Evolutionary conservation across 164 flowering plant species (phyloP).

Genomic region (Pachysandra terminalis): DNA sequence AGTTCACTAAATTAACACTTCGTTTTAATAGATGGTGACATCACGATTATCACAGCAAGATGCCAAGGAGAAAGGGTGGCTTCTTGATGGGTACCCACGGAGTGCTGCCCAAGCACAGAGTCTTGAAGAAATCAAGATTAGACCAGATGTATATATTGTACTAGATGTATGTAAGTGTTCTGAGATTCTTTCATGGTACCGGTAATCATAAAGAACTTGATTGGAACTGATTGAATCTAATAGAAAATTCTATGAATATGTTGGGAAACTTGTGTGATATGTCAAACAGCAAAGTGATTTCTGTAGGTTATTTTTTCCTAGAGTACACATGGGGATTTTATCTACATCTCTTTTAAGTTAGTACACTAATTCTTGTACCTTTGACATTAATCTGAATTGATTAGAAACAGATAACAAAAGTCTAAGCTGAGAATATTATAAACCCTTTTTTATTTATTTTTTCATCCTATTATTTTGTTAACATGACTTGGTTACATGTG

Average conservation of each 20-base stretch:
- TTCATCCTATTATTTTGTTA: too few species aligned
- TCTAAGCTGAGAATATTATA: too few species aligned
- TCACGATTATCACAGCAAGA: slow-evolving; percentile 66
- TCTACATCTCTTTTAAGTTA: background rate
- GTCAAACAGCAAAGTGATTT: too few species aligned
- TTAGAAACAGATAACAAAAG: too few species aligned
- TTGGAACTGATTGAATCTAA: background rate
- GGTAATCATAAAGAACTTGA: background rate
- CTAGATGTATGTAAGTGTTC: slow-evolving; percentile 56
- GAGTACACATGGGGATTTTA: too few species aligned
- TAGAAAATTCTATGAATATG: background rate
- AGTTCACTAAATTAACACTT: background rate
- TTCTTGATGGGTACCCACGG: slow-evolving; percentile 91
- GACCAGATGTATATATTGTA: slow-evolving; percentile 70
- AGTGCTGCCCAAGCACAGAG: slow-evolving; percentile 74
- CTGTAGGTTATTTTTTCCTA: too few species aligned
- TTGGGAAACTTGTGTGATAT: background rate
- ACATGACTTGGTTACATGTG: too few species aligned
- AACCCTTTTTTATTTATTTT: too few species aligned
- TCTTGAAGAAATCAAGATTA: slow-evolving; percentile 58
- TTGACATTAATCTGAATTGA: background rate
- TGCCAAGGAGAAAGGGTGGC: slow-evolving; percentile 90
- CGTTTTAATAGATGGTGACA: slow-evolving; percentile 72
- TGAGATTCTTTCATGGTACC: background rate
- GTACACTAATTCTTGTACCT: background rate